Base-by-base conservation (phyloP, 306 rosid species). In the Dalbergia cochinchinensis region DNA sequence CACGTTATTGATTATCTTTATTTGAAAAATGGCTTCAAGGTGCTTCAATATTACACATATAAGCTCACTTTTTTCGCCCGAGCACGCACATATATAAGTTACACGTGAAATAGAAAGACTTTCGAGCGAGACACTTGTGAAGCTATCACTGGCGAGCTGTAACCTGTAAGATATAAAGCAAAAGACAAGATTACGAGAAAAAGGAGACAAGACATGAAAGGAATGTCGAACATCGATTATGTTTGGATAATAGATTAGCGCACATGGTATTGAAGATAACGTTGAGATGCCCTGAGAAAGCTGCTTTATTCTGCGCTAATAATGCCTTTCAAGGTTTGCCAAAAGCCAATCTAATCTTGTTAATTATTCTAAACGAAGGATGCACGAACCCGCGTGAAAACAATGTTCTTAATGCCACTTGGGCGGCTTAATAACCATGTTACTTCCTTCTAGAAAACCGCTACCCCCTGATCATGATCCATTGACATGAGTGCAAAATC, bases 141-240 rank as follows among this genome's bases (percentile, higher is more conserved):
- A 10, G 20, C 37, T 3, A 72, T 31, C n/a, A 7, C 11, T 48
- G 51, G 15, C 14, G 63, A 19, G 5, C 14, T 19, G 35, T 19
- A 19, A 73, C 19, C 35, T 41, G 62, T 37, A 37, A 37, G 41
- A 37, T 37, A 37, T 37, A 37, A 65, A 55, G 57, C 7, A 35
- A 65, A 65, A 6, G 45, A 54, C 18, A 54, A n/a, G 20, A n/a
- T 15, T 15, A n/a, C 59, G 3, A n/a, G 6, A 62, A 26, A 34
- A 51, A n/a, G 5, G 41, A 54, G 48, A 64, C 44, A 65, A 53
- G 74, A 54, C 54, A 11, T 19, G 14, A 67, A 77, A 42, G 59
- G 81, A 67, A 67, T 77, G 81, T 77, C 81, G 67, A 66, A 67
- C 22, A 41, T 60, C 19, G 55, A 77, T 65, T 65, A 16, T 33